Percentiles rank a stretch among this genome's conserved stretches.
Conservation (phyloP, 371 early-diverging fungal species). For the Lichtheimia corymbifera region DNA sequence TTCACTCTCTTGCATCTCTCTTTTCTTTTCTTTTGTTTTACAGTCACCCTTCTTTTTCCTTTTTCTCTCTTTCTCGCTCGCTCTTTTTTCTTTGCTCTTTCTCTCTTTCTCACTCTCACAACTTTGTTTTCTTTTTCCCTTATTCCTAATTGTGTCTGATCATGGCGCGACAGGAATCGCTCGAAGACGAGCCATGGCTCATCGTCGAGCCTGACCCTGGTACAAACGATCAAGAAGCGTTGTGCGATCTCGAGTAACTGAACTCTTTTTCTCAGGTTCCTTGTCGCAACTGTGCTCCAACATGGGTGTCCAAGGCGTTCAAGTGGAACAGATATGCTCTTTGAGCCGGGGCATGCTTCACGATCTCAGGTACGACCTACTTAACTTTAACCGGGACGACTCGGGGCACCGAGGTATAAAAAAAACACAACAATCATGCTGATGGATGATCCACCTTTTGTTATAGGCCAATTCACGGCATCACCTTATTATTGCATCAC, state of each 20-base stretch:
- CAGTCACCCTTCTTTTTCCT: conserved; percentile 2
- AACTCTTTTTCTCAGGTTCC: conserved; percentile 16
- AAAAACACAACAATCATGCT: neutral
- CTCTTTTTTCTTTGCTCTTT: neutral
- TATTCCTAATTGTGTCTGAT: conserved; percentile 9
- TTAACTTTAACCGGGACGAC: conserved; percentile 2
- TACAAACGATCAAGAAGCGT: neutral
- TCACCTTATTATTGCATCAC: conserved; percentile 32
- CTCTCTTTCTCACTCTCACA: neutral
- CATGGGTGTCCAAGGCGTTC: conserved; percentile 32
- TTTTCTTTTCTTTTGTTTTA: conserved; percentile 1
- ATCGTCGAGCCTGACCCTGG: conserved; percentile 24
- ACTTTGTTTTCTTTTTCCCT: conserved; percentile 2
- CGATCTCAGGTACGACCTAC: conserved; percentile 16
- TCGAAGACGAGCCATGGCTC: conserved; percentile 21
- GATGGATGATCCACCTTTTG: neutral
- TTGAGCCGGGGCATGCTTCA: conserved; percentile 21
- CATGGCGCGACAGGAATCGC: conserved; percentile 16
- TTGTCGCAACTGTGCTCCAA: conserved; percentile 22
- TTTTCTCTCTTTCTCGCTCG: neutral
- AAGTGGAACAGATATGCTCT: conserved; percentile 34
- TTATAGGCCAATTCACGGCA: conserved; percentile 36
- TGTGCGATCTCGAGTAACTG: conserved; percentile 3
- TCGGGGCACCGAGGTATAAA: neutral
- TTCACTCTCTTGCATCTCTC: neutral